Evolutionary conservation across 352 stramenopile genomes (phyloP).

Genomic region (Phytopythium delawarense): DNA sequence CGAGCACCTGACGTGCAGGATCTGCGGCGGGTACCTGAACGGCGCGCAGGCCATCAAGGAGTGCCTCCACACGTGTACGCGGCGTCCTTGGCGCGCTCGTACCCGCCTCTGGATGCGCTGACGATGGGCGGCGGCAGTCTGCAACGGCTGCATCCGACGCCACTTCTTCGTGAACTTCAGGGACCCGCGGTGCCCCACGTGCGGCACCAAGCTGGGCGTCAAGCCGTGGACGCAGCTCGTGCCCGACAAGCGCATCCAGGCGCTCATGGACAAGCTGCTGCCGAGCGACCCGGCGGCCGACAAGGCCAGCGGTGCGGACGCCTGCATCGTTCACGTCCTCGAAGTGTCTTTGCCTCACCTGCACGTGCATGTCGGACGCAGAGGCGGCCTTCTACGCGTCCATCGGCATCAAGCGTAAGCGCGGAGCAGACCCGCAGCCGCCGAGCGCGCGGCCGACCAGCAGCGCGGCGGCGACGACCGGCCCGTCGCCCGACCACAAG

Average conservation of each 20-base stretch:
- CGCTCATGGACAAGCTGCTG: slow-evolving; percentile 45
- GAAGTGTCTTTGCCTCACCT: not conserved
- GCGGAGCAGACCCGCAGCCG: slow-evolving; percentile 2
- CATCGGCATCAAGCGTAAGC: slow-evolving; percentile 60
- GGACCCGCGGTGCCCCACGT: slow-evolving; percentile 41
- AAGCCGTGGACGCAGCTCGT: slow-evolving; percentile 52
- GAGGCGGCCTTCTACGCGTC: slow-evolving; percentile 36
- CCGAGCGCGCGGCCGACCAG: not conserved
- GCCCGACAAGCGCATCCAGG: slow-evolving; percentile 57
- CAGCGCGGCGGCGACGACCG: slow-evolving; percentile 7
- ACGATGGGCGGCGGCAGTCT: slow-evolving; percentile 28
- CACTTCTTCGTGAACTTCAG: slow-evolving; percentile 31
- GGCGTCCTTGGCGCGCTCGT: not conserved
- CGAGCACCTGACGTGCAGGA: slow-evolving; percentile 51
- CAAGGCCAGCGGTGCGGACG: slow-evolving; percentile 27
- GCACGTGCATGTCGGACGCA: slow-evolving; percentile 4
- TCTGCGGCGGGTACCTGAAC: slow-evolving; percentile 68
- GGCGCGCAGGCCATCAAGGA: slow-evolving; percentile 75
- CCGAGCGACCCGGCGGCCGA: slow-evolving; percentile 38
- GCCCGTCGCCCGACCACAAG: slow-evolving; percentile 27
- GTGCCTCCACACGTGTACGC: slow-evolving; percentile 76
- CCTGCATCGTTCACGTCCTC: not conserved
- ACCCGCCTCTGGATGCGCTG: not conserved
- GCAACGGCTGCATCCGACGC: slow-evolving; percentile 52
- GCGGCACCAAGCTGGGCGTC: slow-evolving; percentile 36